Evolutionary conservation across 2,329 filamentous ascomycete species (phyloP).

Genomic region (Ophiostoma sp.): DNA sequence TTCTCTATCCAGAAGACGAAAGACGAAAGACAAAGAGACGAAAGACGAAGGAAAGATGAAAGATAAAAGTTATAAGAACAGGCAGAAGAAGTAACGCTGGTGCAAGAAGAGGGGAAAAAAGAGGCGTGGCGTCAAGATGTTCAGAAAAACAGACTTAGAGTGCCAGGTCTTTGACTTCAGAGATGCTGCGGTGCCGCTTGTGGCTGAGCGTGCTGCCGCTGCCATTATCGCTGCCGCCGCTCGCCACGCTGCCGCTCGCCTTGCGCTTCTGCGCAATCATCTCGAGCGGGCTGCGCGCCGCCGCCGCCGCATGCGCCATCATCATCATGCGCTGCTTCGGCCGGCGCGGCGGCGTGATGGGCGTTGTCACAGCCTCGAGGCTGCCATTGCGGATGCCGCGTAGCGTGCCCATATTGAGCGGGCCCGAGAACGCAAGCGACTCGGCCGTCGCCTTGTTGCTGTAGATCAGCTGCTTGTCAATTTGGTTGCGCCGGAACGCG

Average conservation of each 20-base stretch:
- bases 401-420: conserved; percentile 55
- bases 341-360: conserved; percentile 62
- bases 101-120: background rate
- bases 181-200: conserved; percentile 56
- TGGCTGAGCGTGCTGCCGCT: conserved; percentile 39
- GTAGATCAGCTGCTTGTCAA: conserved; percentile 55
- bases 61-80: background rate
- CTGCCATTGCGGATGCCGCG: conserved; percentile 61
- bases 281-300: conserved; percentile 47
- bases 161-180: conserved; percentile 44
- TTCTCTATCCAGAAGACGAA: background rate
- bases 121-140: background rate
- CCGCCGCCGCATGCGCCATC: conserved; percentile 32
- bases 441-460: conserved; percentile 57
- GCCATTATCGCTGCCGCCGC: conserved; percentile 35
- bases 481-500: conserved; percentile 68
- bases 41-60: background rate
- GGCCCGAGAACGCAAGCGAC: conserved; percentile 56
- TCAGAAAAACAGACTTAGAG: conserved; percentile 20
- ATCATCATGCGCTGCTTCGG: conserved; percentile 44
- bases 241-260: conserved; percentile 19
- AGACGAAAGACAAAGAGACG: background rate
- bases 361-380: conserved; percentile 58
- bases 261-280: conserved; percentile 50
- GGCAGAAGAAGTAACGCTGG: background rate